Percentiles rank a stretch among this genome's conserved stretches.
Conservation (phyloP, 2,329 filamentous ascomycete species). For the Magnaporthales sp. region DNA sequence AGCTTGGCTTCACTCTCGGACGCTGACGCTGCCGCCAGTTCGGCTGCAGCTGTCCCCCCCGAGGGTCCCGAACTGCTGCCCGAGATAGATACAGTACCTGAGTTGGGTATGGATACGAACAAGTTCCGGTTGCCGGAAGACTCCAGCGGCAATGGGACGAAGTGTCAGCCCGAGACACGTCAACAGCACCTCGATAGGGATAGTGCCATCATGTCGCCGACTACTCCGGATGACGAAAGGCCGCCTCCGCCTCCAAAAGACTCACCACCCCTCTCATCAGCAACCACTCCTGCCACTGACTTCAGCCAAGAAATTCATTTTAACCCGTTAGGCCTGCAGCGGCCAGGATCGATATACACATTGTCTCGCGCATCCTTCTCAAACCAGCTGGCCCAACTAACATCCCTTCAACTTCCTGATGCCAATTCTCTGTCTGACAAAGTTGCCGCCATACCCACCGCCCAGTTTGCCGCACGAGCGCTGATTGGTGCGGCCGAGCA, state of each 20-base stretch:
- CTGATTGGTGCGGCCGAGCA: slow-evolving; percentile 84
- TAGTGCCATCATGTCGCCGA: slow-evolving; percentile 17
- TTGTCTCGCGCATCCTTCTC: slow-evolving; percentile 87
- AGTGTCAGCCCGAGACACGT: slow-evolving; percentile 48
- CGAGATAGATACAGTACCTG: slow-evolving; percentile 40
- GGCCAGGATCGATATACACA: slow-evolving; percentile 85
- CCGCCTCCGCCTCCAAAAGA: slow-evolving; percentile 45
- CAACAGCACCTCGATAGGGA: slow-evolving; percentile 47
- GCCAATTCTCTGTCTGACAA: slow-evolving; percentile 74
- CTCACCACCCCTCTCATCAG: slow-evolving; percentile 29
- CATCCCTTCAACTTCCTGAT: slow-evolving; percentile 80
- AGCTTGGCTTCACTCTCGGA: slow-evolving; percentile 8
- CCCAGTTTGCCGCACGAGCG: slow-evolving; percentile 73
- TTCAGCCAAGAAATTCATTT: slow-evolving; percentile 54
- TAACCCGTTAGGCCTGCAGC: slow-evolving; percentile 53
- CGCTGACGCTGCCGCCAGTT: slow-evolving; percentile 5
- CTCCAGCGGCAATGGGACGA: slow-evolving; percentile 58
- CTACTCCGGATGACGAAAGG: not conserved
- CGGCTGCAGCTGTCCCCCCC: slow-evolving; percentile 14
- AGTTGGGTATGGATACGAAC: slow-evolving; percentile 59
- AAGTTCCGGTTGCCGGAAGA: slow-evolving; percentile 69
- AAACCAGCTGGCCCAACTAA: slow-evolving; percentile 86
- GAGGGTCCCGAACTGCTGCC: slow-evolving; percentile 31
- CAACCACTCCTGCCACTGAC: slow-evolving; percentile 21
- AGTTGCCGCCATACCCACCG: slow-evolving; percentile 77